These are phyloP conservation scores for Suhomyces faveliae DNA, from an alignment of 805 yeast species.

Conservation along the genomic window DNA sequence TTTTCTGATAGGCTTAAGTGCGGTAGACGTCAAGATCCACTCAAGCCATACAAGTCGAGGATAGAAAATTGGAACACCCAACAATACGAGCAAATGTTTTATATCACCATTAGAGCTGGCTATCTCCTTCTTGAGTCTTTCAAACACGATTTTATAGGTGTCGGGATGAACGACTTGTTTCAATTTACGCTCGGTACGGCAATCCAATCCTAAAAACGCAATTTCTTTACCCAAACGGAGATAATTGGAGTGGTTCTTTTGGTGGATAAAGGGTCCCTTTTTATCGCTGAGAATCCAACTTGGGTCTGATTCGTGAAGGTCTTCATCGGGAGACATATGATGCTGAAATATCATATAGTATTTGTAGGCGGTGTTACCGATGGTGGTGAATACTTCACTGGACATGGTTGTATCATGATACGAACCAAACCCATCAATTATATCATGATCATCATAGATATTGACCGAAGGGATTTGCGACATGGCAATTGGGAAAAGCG, in stretches of 20 bases:
- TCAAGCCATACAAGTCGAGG: slow-evolving; percentile 94
- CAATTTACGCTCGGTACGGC: slow-evolving; percentile 84
- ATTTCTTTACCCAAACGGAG: slow-evolving; percentile 73
- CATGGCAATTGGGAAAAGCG: slow-evolving; percentile 68
- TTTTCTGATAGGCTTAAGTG: slow-evolving; percentile 60
- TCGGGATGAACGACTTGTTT: slow-evolving; percentile 51
- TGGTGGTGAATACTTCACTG: slow-evolving; percentile 61
- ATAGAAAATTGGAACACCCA: slow-evolving; percentile 94
- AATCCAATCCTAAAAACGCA: slow-evolving; percentile 79
- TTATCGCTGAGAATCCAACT: slow-evolving; percentile 60
- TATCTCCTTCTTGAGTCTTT: slow-evolving; percentile 58
- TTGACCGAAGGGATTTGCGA: slow-evolving; percentile 84
- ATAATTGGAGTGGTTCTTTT: slow-evolving; percentile 65
- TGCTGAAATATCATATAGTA: slow-evolving; percentile 93
- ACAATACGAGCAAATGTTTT: slow-evolving; percentile 75
- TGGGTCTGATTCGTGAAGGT: slow-evolving; percentile 38
- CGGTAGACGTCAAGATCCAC: slow-evolving; percentile 58
- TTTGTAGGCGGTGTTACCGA: slow-evolving; percentile 79
- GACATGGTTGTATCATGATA: slow-evolving; percentile 75
- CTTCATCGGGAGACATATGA: slow-evolving; percentile 53
- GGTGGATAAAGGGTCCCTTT: slow-evolving; percentile 68
- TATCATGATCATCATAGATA: slow-evolving; percentile 92
- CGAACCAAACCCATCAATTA: slow-evolving; percentile 94
- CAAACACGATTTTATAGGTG: slow-evolving; percentile 62
- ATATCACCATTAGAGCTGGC: slow-evolving; percentile 48